Evolutionary conservation across 2,329 filamentous ascomycete species (phyloP), one percentile per base, ranked within the genome.

Genomic region (Beauveria sp.): DNA sequence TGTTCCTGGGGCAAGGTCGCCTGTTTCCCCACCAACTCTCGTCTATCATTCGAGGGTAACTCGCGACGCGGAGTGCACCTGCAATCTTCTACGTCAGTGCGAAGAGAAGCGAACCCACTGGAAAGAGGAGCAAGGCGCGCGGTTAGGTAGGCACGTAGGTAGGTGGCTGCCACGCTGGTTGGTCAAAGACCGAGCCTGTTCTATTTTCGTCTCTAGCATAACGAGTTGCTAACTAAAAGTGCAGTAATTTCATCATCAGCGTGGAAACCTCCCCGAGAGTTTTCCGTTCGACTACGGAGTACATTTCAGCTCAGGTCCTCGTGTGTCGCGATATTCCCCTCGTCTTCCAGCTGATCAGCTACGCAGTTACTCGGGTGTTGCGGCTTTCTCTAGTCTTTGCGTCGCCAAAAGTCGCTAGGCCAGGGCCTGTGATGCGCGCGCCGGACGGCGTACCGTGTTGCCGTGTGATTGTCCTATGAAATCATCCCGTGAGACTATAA

Each of bases 51-150:
- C 34, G 7, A 10, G 24, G 22, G 7, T 7, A 43, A 30, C 3
- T 43, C 22, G 22, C 37, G 16, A 43, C 37, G 12, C 9, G 22
- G 9, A 28, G 14, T 28, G 52, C 16, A 30, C 28, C 28, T 30
- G 28, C 28, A 24, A 5, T 24, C 10, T 54, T 22, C 9, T 30
- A 18, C 18, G n/a, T 41, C 5, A 18, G 34, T 24, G 16, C n/a
- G 34, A 26, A 12, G 14, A 18, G 22, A 14, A 40, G 34, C 10
- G 16, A 24, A 37, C n/a, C 54, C 44, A 57, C 43, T 41, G 18
- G 22, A 44, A 55, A 54, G 58, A 60, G 58, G 51, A 43, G 51
- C 50, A 60, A 60, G 50, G 51, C 58, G 58, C 58, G 58, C 58
- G 50, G 58, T 55, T 60, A 55, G 40, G 40, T 5, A 4, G 47